phyloP scores from a whole-genome alignment of 1,284 basidiomycete species.

The Nidula niveotomentosa region DNA sequence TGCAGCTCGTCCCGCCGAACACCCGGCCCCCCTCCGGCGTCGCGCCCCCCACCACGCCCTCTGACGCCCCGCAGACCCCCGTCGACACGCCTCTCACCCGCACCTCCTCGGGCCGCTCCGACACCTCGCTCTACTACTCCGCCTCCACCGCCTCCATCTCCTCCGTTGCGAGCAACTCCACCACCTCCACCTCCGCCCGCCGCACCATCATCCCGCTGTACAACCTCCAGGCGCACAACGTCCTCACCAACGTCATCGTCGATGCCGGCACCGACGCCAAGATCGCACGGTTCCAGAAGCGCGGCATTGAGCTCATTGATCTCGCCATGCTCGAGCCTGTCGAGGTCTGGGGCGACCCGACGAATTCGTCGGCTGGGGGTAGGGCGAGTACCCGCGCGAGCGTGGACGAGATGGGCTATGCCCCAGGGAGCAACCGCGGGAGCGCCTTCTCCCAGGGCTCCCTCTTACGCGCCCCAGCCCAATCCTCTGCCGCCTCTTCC shows the following conservation, averaged over 20 bases:
- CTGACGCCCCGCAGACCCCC: not conserved
- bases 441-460: not conserved
- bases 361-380: not conserved
- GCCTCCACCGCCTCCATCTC: conserved; percentile 49
- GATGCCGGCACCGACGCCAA: conserved; percentile 95
- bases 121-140: conserved; percentile 17
- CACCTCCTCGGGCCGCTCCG: conserved; percentile 17
- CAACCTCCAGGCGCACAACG: conserved; percentile 91
- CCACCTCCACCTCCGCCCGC: conserved; percentile 48
- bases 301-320: conserved; percentile 81
- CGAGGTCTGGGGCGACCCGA: conserved; percentile 64
- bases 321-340: conserved; percentile 79
- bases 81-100: conserved; percentile 15
- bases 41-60: conserved; percentile 15
- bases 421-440: not conserved
- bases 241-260: conserved; percentile 88
- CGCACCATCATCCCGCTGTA: conserved; percentile 91
- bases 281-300: conserved; percentile 87
- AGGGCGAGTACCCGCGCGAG: not conserved
- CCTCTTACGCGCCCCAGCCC: not conserved
- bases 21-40: conserved; percentile 44
- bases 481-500: conserved; percentile 35
- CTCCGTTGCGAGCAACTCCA: conserved; percentile 49
- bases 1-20: conserved; percentile 84
- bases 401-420: conserved; percentile 6